A percentile compares a stretch with the other conserved stretches of the same genome.
These are phyloP conservation scores for Helenozyma baotianmanensis DNA, from an alignment of 805 yeast species.

Conservation along the genomic window DNA sequence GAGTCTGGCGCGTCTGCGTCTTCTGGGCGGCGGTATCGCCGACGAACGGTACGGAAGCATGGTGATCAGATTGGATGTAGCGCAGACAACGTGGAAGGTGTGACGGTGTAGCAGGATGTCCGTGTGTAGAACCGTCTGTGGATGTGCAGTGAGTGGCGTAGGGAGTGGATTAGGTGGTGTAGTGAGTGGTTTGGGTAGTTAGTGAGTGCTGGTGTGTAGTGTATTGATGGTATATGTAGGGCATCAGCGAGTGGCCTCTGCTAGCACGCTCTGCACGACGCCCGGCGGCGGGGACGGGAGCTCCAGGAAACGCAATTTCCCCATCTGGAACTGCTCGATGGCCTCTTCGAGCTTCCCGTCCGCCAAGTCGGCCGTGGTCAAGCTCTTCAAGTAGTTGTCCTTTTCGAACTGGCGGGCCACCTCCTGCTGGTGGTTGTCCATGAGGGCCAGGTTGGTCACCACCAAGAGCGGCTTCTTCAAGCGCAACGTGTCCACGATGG, in stretches of 20 bases:
- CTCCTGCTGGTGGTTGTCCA: conserved; percentile 26
- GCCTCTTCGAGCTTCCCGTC: conserved; percentile 6
- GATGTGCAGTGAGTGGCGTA: too few species aligned
- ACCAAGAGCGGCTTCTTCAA: conserved; percentile 55
- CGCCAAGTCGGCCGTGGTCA: conserved; percentile 4
- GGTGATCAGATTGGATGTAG: too few species aligned
- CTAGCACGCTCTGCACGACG: conserved; percentile 6
- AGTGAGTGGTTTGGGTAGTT: background rate
- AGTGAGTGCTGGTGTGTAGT: background rate
- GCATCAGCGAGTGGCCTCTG: conserved; percentile 6
- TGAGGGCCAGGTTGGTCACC: conserved; percentile 64
- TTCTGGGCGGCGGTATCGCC: conserved; percentile 4
- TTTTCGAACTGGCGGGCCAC: conserved; percentile 12
- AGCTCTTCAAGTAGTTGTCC: conserved; percentile 6
- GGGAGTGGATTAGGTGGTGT: too few species aligned
- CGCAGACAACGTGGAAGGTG: background rate
- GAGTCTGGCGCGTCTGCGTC: conserved; percentile 30
- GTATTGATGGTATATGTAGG: background rate
- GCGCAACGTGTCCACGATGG: conserved; percentile 74
- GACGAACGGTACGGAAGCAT: conserved; percentile 5
- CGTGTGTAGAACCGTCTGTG: too few species aligned
- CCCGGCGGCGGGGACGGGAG: conserved; percentile 12
- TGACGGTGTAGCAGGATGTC: background rate
- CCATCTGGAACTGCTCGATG: conserved; percentile 5
- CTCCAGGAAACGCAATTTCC: conserved; percentile 3